A percentile compares a stretch with the other conserved stretches of the same genome.
phyloP scores from a whole-genome alignment of 2,329 filamentous ascomycete species.

The Alternaria conjuncta region DNA sequence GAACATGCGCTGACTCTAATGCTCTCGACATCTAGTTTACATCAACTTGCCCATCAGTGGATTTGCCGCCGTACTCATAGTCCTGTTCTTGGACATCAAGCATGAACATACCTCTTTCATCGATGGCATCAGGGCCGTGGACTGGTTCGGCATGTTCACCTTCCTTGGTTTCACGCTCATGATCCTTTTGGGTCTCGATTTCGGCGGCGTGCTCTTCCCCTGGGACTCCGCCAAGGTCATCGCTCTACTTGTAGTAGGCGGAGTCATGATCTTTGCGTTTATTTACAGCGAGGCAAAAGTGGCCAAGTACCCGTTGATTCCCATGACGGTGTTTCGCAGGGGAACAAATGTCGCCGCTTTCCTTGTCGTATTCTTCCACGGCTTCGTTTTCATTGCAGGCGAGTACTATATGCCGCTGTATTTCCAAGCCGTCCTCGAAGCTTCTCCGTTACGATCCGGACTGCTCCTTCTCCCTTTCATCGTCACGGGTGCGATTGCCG shows the following conservation, averaged over 20 bases:
- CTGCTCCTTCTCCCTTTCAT: constrained; percentile 68
- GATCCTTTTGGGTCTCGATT: constrained; percentile 61
- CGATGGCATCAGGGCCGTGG: constrained; percentile 59
- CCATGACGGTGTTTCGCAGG: constrained; percentile 65
- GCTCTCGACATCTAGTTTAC: constrained; percentile 49
- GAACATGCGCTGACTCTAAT: neutral
- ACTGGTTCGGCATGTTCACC: constrained; percentile 61
- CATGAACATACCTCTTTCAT: constrained; percentile 59
- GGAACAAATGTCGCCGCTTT: constrained; percentile 65
- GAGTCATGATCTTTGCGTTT: constrained; percentile 59
- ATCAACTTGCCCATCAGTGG: constrained; percentile 62
- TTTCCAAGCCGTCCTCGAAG: constrained; percentile 71
- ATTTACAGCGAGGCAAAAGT: constrained; percentile 68
- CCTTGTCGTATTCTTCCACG: constrained; percentile 56
- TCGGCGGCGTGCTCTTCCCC: constrained; percentile 60
- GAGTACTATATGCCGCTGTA: constrained; percentile 78
- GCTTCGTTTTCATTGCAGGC: constrained; percentile 59
- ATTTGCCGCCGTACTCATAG: constrained; percentile 56
- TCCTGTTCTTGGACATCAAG: constrained; percentile 62
- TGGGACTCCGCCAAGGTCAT: constrained; percentile 64
- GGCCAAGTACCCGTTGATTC: constrained; percentile 72
- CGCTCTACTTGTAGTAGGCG: constrained; percentile 60
- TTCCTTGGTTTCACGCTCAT: constrained; percentile 60
- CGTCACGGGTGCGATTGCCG: constrained; percentile 52
- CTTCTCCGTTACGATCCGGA: constrained; percentile 65